phyloP scores from a whole-genome alignment of 176 grass and related monocot genomes.

The Coix lacrymajobi region DNA sequence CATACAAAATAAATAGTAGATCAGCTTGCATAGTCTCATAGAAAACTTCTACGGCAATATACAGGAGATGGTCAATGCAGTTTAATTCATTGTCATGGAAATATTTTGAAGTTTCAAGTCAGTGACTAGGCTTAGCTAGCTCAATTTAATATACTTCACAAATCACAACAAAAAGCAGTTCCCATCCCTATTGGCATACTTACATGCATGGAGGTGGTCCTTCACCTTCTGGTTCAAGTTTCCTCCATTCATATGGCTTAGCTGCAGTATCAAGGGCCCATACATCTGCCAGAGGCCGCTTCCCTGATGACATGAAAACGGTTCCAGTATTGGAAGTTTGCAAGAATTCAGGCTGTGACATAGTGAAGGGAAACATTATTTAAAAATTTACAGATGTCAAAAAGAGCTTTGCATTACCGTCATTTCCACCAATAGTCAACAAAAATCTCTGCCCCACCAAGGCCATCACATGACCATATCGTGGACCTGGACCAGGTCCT shows the following conservation, averaged over 20 bases:
- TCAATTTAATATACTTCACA: conserved; percentile 3
- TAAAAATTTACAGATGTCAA: conserved; percentile 18
- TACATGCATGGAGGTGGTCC: conserved; percentile 99
- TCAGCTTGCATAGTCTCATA: conserved; percentile 18
- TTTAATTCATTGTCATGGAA: conserved; percentile 11
- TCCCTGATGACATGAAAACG: conserved; percentile 55
- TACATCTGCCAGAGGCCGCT: conserved; percentile 92
- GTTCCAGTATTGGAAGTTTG: neutral
- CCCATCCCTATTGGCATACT: conserved; percentile 25
- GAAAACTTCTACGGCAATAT: conserved; percentile 5
- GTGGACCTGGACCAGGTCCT: conserved; percentile 96
- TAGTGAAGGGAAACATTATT: neutral
- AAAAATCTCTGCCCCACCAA: conserved; percentile 98
- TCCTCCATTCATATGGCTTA: conserved; percentile 99
- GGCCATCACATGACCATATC: conserved; percentile 99
- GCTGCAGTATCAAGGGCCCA: conserved; percentile 99
- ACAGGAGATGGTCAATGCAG: neutral
- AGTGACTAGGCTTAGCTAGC: conserved; percentile 1
- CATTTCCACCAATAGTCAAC: conserved; percentile 99
- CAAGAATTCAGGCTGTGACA: neutral
- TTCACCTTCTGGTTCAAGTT: conserved; percentile 99
- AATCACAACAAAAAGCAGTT: neutral
- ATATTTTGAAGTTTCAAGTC: neutral
- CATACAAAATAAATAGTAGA: conserved; percentile 33
- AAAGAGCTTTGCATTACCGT: conserved; percentile 54